Base-by-base conservation (phyloP, 352 stramenopile species). In the Pythium periplocum region DNA sequence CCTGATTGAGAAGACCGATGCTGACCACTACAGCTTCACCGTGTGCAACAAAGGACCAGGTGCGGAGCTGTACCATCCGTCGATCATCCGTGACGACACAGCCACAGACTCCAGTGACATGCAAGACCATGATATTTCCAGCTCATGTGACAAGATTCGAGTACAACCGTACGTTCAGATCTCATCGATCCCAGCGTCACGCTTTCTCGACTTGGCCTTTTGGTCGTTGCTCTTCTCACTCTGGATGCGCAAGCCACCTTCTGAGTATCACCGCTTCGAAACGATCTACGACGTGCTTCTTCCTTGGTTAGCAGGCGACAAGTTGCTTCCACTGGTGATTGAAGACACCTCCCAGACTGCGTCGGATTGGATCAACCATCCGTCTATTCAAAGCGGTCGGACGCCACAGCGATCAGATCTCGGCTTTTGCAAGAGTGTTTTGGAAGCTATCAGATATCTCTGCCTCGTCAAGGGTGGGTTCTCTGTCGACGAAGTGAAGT, bases 251-350 rank as follows among this genome's bases (percentile, higher is more conserved):
- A 87, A 87, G 48, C 80, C 83, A 4, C 69, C 87, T 31, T 91
- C 81, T 47, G 85, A 96, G 57, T 95, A 93, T 59, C 83, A 96
- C 53, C 75, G 84, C 38, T 73, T 91, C 9, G 83, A 95, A 57
- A 90, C 76, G 4, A 69, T 97, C 30, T 97, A 97, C 55, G 87
- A 96, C 51, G 86, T 97, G 35, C 48, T 97, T 7, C 52, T 97
- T 11, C 88, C 88, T 17, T 96, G 87, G 79, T 73, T 97, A 12
- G 78, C 83, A 32, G 74, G 75, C 9, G 79, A 93, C 53, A 75
- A 75, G 38, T 54, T 95, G 34, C 48, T 96, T 32, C 82, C 84
- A 4, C 51, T 92, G 26, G 83, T 71, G 3, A 61, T 87, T 37
- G 66, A 76, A 51, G 69, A 68, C 26, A 65, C 69, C 0, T 58